A percentile compares a stretch with the other conserved stretches of the same genome.
phyloP scores from a whole-genome alignment of 345 rosid genomes.

The Trapa bicornis region DNA sequence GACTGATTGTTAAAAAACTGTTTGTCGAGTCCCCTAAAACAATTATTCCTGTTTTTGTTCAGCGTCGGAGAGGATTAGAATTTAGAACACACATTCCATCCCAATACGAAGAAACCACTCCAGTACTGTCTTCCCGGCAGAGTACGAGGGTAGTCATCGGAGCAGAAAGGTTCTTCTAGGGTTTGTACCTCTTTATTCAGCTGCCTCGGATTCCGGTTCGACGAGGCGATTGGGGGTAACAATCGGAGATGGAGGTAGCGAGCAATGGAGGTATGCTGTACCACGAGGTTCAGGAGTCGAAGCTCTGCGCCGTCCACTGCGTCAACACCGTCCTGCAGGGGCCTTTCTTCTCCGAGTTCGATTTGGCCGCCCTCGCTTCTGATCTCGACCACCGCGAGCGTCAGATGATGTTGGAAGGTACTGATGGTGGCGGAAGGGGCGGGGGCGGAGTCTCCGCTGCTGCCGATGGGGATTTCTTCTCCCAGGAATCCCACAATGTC shows the following conservation, averaged over 20 bases:
- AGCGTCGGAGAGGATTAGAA: too few species aligned
- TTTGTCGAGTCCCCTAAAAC: too few species aligned
- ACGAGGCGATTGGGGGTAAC: background rate
- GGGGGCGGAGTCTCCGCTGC: constrained; percentile 1
- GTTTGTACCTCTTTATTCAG: background rate
- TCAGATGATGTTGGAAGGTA: constrained; percentile 52
- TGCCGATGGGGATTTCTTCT: constrained; percentile 54
- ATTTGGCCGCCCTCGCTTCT: constrained; percentile 85
- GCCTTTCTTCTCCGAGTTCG: constrained; percentile 90
- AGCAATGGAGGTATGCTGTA: constrained; percentile 96
- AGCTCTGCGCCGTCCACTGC: constrained; percentile 98
- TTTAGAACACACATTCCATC: background rate
- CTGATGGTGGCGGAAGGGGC: constrained; percentile 11
- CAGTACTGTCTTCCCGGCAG: background rate
- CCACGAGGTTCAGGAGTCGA: constrained; percentile 96
- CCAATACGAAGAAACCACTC: background rate
- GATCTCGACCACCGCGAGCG: constrained; percentile 83
- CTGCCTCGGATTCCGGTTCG: background rate
- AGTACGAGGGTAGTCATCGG: background rate
- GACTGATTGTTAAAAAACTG: too few species aligned
- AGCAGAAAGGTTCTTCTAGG: constrained; percentile 1
- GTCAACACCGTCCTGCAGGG: constrained; percentile 88
- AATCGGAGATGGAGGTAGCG: constrained; percentile 41
- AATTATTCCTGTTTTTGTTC: too few species aligned
- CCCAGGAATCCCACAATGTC: constrained; percentile 87